Evolutionary conservation across 805 yeast species (phyloP).

Genomic region (Cyberlindnera xylosilytica): DNA sequence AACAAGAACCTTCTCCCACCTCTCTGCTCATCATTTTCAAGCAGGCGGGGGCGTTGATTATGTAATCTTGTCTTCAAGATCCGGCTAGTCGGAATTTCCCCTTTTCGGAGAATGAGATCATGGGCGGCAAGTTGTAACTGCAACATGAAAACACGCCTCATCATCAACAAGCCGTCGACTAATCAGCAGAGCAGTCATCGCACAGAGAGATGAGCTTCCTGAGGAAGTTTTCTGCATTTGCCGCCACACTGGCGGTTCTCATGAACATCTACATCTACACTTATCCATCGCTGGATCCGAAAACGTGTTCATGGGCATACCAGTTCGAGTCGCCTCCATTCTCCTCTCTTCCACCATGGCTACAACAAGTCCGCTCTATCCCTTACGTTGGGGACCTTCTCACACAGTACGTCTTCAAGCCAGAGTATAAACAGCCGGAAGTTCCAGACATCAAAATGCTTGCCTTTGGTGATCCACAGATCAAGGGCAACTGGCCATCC

Average conservation of each 20-base stretch:
- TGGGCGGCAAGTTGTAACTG: no score
- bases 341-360: conserved; percentile 7
- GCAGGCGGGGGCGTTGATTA: no score
- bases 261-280: conserved; percentile 68
- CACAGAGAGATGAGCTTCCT: background rate
- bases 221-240: conserved; percentile 19
- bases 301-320: conserved; percentile 59
- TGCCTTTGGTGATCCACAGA: conserved; percentile 96
- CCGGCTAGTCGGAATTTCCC: no score
- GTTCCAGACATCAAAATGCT: conserved; percentile 55
- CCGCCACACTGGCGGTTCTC: conserved; percentile 36
- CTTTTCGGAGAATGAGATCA: no score
- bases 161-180: no score
- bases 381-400: conserved; percentile 24
- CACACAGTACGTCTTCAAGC: conserved; percentile 28
- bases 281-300: conserved; percentile 62
- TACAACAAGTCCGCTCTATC: conserved; percentile 11
- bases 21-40: background rate
- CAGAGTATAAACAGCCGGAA: conserved; percentile 12
- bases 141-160: no score
- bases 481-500: conserved; percentile 78
- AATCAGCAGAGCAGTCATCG: no score
- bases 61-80: no score
- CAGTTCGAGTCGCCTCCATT: conserved; percentile 16
- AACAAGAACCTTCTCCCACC: background rate